Evolutionary conservation across 768 basidiomycete genomes (phyloP), one percentile per base, ranked within the genome.

Genomic region (Dacryopinax spathularia): DNA sequence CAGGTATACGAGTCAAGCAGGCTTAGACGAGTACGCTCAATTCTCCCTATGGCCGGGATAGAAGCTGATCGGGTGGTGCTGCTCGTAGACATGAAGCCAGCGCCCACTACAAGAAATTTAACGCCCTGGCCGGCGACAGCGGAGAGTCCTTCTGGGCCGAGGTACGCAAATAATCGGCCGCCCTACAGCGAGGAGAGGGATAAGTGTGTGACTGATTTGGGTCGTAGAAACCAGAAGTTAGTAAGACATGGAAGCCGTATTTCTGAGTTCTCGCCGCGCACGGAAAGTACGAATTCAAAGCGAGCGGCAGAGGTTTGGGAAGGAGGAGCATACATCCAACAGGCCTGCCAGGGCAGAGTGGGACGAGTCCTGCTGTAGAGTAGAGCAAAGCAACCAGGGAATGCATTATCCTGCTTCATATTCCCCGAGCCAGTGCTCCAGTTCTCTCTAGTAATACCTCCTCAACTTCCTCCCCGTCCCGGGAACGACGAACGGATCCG

Each of bases 401-500:
- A n/a, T n/a, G n/a, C n/a, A n/a, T n/a, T n/a, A n/a, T n/a, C n/a
- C n/a, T n/a, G n/a, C n/a, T n/a, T n/a, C n/a, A n/a, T n/a, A n/a
- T n/a, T n/a, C n/a, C n/a, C n/a, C n/a, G n/a, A n/a, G n/a, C n/a
- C n/a, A n/a, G n/a, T n/a, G n/a, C n/a, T n/a, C n/a, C n/a, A n/a
- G n/a, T n/a, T n/a, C n/a, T n/a, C n/a, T n/a, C n/a, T n/a, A 68
- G 15, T 61, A 61, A 72, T 82, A 82, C 72, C 77, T 80, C 73
- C 77, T 81, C 61, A 70, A 71, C 62, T 71, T 69, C 75, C 82
- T 83, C 65, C 82, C 65, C 64, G 77, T 78, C 63, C 75, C 79
- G 70, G 85, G n/a, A n/a, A n/a, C n/a, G 60, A 48, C 0, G 62
- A 65, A 86, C n/a, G 73, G 78, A 70, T 86, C 81, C 31, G 71